These are phyloP conservation scores for Talaromyces sp. DNA, from an alignment of 2,329 filamentous ascomycete genomes.

Conservation along the genomic window DNA sequence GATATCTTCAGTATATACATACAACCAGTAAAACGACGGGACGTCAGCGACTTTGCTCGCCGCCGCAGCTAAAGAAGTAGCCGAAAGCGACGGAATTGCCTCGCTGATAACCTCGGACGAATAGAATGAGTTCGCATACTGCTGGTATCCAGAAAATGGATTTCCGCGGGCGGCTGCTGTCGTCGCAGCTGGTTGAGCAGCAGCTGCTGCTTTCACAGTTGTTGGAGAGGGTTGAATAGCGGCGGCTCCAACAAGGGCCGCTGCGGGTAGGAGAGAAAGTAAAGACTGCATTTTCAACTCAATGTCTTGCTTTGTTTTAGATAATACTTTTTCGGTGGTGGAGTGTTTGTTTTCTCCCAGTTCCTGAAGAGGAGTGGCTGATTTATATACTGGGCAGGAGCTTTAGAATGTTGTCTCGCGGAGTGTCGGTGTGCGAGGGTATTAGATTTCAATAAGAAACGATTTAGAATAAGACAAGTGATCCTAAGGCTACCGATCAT, in stretches of 20 bases:
- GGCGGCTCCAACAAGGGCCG: constrained; percentile 18
- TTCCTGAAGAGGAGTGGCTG: background rate
- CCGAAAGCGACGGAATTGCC: constrained; percentile 58
- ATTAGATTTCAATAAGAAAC: background rate
- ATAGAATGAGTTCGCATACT: constrained; percentile 52
- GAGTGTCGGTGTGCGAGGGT: background rate
- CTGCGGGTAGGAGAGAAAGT: constrained; percentile 14
- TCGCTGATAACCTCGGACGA: constrained; percentile 49
- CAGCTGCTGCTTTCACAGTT: constrained; percentile 14
- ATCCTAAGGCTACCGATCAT: background rate
- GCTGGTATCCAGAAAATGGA: constrained; percentile 46
- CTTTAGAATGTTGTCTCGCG: background rate
- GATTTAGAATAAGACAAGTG: background rate
- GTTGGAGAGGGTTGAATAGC: constrained; percentile 16
- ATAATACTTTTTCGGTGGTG: background rate
- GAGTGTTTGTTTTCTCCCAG: background rate
- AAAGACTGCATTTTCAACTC: constrained; percentile 18
- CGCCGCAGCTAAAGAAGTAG: constrained; percentile 50
- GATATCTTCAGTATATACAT: background rate
- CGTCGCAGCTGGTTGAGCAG: constrained; percentile 16
- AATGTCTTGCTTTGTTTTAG: background rate
- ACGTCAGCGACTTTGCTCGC: constrained; percentile 47
- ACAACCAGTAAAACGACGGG: constrained; percentile 52
- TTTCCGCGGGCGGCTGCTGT: constrained; percentile 40
- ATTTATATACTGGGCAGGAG: background rate